Base-by-base conservation (phyloP, 1,284 basidiomycete genomes). In the Papiliotrema nemorosa region DNA sequence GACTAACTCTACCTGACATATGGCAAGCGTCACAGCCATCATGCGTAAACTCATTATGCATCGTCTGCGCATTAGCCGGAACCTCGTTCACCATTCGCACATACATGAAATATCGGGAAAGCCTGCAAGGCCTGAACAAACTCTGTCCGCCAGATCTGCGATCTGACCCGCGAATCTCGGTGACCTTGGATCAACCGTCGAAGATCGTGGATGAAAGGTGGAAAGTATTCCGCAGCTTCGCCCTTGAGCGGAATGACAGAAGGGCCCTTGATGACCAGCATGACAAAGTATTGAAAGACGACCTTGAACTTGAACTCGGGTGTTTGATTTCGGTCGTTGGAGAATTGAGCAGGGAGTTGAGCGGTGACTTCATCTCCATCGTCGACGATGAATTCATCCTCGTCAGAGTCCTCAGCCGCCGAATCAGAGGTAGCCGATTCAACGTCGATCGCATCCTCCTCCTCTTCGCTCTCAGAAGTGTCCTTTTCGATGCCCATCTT, bases 221-320 rank as follows among this genome's bases (percentile, higher is more conserved):
- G 21, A 43, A 72, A 60, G 57, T 72, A 70, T 3, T 53, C 48
- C 14, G 52, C 47, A 0, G 53, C 27, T 13, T 60, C 56, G 14
- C 58, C 57, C 14, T 36, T 37, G 5, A 72, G 55, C 1, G 65
- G 63, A 24, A 69, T 34, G 3, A 57, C 43, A 10, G 47, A 44
- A 0, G 57, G 43, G 4, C 54, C 57, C 41, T 76, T 79, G 27
- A 88, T 82, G 20, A 85, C 85, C 36, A 91, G 75, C 58, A 90
- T 84, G 3, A 90, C 84, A 59, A 90, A 85, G 37, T 90, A 81
- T 64, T 92, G 89, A 60, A 87, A 90, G 27, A 91, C 80, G 42
- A 87, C 84, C 54, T 71, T 69, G 61, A 73, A 70, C 47, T 71
- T 70, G 61, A 59, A 70, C 47, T 70, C 69, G 2, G 63, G 62